Conservation (phyloP, 2,329 filamentous ascomycete genomes). For the Ustilaginoidea virens region DNA sequence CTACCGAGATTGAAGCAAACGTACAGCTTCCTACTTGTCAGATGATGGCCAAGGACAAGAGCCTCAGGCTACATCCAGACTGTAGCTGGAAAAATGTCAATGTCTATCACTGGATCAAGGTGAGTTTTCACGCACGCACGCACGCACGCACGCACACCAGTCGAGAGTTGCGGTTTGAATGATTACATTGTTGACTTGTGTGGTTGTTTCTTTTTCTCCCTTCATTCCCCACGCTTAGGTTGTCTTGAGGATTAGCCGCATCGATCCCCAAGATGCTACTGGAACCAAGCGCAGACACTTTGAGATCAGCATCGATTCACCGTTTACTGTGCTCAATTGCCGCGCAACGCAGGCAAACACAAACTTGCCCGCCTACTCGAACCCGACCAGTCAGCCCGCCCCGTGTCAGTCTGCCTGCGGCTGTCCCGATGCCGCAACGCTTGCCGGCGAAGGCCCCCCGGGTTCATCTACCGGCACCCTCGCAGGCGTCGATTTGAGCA, state of each 20-base stretch:
- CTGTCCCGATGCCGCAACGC: slow-evolving; percentile 35
- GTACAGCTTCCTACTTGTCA: slow-evolving; percentile 83
- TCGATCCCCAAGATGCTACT: slow-evolving; percentile 60
- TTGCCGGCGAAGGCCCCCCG: slow-evolving; percentile 48
- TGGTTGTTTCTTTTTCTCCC: no score
- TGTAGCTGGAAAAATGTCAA: slow-evolving; percentile 90
- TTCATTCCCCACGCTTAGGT: no score
- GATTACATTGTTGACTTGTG: no score
- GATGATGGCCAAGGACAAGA: slow-evolving; percentile 61
- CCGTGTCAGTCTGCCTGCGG: slow-evolving; percentile 31
- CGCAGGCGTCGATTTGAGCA: slow-evolving; percentile 20
- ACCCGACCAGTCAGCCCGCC: slow-evolving; percentile 32
- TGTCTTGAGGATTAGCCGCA: slow-evolving; percentile 78
- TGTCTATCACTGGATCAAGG: slow-evolving; percentile 95
- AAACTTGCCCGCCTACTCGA: slow-evolving; percentile 61
- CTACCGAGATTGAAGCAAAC: slow-evolving; percentile 89
- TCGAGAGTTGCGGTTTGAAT: no score
- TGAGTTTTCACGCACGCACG: no score
- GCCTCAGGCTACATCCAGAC: slow-evolving; percentile 61
- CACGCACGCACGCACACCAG: no score
- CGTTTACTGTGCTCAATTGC: slow-evolving; percentile 85
- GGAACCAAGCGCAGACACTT: slow-evolving; percentile 69
- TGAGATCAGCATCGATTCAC: slow-evolving; percentile 92
- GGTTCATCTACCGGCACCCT: slow-evolving; percentile 42
- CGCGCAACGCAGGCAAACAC: slow-evolving; percentile 87